Evolutionary conservation across 2,329 filamentous ascomycete genomes (phyloP), one percentile per base, ranked within the genome.

Genomic region (Ophiostoma ulmi): DNA sequence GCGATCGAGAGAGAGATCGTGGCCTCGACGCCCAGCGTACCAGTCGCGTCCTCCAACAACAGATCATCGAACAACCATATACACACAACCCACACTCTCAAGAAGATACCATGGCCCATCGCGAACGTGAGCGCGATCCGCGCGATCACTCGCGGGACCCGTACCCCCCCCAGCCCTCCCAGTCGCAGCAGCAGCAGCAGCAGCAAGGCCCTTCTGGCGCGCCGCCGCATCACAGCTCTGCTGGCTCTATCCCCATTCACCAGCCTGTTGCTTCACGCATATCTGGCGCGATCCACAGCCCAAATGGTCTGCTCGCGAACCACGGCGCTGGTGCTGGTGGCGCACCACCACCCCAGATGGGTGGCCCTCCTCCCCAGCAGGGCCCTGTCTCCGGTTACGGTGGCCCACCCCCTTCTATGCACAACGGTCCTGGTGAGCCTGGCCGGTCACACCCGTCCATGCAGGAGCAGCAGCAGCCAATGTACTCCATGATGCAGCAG

Each of bases 191-290:
- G 22, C 72, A 73, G 20, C 67, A 66, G 14, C 63, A 67, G 20
- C 72, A 73, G 70, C 73, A 72, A 55, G 69, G 48, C 36, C 73
- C 67, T 26, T 71, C 70, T 26, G 78, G 79, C 68, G 87, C 91
- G 72, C 88, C 91, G 72, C 88, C 90, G 36, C 93, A 95, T 77
- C 94, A 97, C 79, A 95, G 91, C 80, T 94, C 92, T 77, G 90
- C 92, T 55, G 92, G 91, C 71, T 93, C 94, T 2, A 92, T 97
- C 70, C 93, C 94, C 70, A 90, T 98, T 76, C 94, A 98, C 80
- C 94, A 98, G 79, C 94, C 94, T 5, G 93, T 97, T 72, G 94
- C 94, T 73, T 88, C 93, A 77, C 84, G 94, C 80, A 84, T 93
- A 73, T 82, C 90, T 71, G 91, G 89, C 74, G 91, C 92, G 69